Percentiles rank a stretch among this genome's conserved stretches.
Evolutionary conservation across 495 filamentous ascomycete genomes (phyloP).

Genomic region (Penicillium goetzii): DNA sequence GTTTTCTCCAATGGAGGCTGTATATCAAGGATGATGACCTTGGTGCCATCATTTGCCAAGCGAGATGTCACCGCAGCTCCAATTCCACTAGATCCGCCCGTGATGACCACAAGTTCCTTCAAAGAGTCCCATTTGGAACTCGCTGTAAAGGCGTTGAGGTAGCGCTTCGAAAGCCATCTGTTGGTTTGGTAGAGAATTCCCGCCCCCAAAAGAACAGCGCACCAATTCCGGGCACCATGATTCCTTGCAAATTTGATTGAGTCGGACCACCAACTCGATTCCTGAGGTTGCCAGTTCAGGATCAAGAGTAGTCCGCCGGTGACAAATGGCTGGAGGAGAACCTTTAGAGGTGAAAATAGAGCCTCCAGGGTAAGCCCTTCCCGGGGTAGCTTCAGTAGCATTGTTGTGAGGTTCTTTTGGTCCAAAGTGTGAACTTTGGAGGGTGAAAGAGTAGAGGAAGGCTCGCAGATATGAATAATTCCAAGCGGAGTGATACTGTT

Average conservation of each 20-base stretch:
- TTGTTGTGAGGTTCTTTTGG: not conserved
- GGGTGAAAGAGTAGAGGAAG: not conserved
- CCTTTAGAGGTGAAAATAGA: not conserved
- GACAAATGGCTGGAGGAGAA: not conserved
- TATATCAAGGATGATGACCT: conserved; percentile 3
- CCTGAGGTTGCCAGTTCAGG: not conserved
- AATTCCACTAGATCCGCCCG: conserved; percentile 1
- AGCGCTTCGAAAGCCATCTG: not conserved
- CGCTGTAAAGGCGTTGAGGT: not conserved
- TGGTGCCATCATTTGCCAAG: not conserved
- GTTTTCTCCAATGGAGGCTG: not conserved
- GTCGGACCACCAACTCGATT: not conserved
- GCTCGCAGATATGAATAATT: not conserved
- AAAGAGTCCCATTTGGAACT: not conserved
- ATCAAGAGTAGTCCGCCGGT: not conserved
- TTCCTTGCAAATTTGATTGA: not conserved
- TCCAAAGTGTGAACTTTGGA: not conserved
- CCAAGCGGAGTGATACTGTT: not conserved
- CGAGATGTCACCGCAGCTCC: conserved; percentile 1
- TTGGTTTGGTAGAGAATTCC: conserved; percentile 4
- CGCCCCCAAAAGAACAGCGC: not conserved
- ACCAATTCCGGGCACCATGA: not conserved
- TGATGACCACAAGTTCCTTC: not conserved
- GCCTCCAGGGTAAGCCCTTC: conserved; percentile 2
- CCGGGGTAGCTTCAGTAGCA: not conserved